Evolutionary conservation across 805 yeast species (phyloP).

Genomic region (Barnettozyma salicaria): DNA sequence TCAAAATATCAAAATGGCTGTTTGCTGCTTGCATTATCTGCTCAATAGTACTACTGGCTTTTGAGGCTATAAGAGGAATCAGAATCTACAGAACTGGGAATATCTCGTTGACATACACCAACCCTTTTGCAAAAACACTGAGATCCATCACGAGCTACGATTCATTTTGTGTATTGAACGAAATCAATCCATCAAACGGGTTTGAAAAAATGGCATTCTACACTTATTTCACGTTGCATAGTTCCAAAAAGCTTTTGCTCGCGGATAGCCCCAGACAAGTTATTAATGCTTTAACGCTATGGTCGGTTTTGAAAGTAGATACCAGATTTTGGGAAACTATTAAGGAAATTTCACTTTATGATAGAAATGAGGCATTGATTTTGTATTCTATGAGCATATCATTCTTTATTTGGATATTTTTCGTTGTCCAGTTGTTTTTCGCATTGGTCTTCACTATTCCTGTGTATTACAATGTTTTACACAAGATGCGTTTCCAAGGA

Average conservation of each 20-base stretch:
- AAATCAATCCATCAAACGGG: constrained; percentile 57
- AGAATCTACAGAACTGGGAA: constrained; percentile 52
- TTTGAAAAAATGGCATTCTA: constrained; percentile 65
- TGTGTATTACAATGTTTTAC: constrained; percentile 40
- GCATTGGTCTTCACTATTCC: constrained; percentile 51
- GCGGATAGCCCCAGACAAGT: constrained; percentile 89
- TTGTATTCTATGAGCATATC: constrained; percentile 72
- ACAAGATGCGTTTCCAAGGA: constrained; percentile 33
- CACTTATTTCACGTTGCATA: constrained; percentile 58
- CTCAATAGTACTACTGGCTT: constrained; percentile 51
- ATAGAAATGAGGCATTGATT: constrained; percentile 62
- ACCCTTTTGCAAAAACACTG: constrained; percentile 51
- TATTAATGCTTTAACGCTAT: constrained; percentile 68
- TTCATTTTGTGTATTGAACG: constrained; percentile 66
- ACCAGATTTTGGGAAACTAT: constrained; percentile 37
- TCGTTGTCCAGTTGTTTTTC: constrained; percentile 48
- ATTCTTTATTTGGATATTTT: constrained; percentile 65
- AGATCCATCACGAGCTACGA: constrained; percentile 55
- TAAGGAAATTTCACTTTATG: constrained; percentile 50
- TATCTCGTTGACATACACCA: constrained; percentile 65
- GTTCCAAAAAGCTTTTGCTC: constrained; percentile 53
- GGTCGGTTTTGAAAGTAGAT: constrained; percentile 39
- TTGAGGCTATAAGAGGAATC: constrained; percentile 54
- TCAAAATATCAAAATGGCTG: constrained; percentile 58
- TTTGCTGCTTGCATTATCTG: constrained; percentile 76